Evolutionary conservation across 176 grass and related monocot species (phyloP).

Genomic region (Cenchrus purpureus): DNA sequence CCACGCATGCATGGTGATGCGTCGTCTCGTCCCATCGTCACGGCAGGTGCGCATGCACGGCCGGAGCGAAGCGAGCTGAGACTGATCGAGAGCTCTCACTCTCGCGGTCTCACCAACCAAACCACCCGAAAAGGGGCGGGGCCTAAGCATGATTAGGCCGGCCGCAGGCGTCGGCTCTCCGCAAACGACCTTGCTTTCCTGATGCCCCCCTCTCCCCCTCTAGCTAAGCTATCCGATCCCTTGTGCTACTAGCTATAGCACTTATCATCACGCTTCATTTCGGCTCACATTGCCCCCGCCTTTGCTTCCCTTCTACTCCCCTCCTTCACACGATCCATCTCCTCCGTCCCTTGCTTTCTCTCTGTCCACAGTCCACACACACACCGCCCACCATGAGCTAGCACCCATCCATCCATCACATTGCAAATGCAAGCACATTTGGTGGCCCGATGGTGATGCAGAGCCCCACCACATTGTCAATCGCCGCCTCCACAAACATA

Average conservation of each 20-base stretch:
- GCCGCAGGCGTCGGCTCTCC: constrained; percentile 35
- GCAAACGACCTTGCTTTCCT: constrained; percentile 48
- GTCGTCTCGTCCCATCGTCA: too few species aligned
- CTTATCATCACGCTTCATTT: background rate
- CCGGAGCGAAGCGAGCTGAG: too few species aligned
- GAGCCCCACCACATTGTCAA: background rate
- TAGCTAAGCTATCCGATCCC: background rate
- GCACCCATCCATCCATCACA: background rate
- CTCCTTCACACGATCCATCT: background rate
- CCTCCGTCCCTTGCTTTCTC: background rate
- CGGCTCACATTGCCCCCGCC: background rate
- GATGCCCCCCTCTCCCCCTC: background rate
- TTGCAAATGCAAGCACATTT: background rate
- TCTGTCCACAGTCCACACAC: background rate
- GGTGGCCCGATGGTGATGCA: background rate
- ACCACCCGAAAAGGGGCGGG: background rate
- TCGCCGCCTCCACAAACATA: constrained; percentile 23
- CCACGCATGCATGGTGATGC: too few species aligned
- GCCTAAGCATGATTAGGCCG: constrained; percentile 33
- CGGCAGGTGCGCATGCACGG: too few species aligned
- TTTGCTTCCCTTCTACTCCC: constrained; percentile 70
- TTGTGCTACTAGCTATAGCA: background rate
- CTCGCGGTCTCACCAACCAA: background rate
- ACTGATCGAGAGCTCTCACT: background rate
- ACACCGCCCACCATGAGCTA: background rate